These are phyloP conservation scores for Plasmodium fragile DNA, from an alignment of 169 alveolate species.

Conservation along the genomic window DNA sequence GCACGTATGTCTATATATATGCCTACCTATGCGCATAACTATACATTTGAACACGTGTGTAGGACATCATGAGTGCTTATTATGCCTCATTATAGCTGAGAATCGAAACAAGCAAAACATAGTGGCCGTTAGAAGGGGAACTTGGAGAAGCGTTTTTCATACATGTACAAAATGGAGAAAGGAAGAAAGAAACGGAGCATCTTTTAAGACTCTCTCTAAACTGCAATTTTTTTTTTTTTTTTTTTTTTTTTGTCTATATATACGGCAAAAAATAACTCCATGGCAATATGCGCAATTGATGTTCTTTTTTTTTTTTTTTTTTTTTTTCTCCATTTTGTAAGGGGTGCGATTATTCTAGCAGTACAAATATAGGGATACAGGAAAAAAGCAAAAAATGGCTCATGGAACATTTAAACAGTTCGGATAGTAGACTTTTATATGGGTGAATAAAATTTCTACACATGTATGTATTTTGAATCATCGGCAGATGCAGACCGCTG, in stretches of 20 bases:
- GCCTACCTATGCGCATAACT: not conserved
- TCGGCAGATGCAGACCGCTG: not conserved
- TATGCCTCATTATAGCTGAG: not conserved
- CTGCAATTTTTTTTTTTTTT: not conserved
- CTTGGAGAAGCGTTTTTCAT: not conserved
- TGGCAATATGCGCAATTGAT: not conserved
- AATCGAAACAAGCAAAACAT: not conserved
- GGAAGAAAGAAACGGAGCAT: not conserved
- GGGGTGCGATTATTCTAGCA: not conserved
- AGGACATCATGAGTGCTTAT: not conserved
- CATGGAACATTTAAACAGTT: not conserved
- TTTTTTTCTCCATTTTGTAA: not conserved
- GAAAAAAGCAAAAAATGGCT: not conserved
- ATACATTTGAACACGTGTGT: not conserved
- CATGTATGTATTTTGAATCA: not conserved
- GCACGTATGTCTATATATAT: not conserved
- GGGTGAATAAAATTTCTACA: not conserved
- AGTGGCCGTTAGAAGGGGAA: not conserved
- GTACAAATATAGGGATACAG: not conserved
- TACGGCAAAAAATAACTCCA: not conserved
- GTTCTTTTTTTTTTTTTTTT: not conserved
- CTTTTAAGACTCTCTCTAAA: conserved; percentile 2
- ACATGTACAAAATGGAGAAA: conserved; percentile 3
- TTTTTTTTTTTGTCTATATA: not conserved
- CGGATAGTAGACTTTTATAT: not conserved